Base-by-base conservation (phyloP, 2,329 filamentous ascomycete species). In the Microdochium nivale region DNA sequence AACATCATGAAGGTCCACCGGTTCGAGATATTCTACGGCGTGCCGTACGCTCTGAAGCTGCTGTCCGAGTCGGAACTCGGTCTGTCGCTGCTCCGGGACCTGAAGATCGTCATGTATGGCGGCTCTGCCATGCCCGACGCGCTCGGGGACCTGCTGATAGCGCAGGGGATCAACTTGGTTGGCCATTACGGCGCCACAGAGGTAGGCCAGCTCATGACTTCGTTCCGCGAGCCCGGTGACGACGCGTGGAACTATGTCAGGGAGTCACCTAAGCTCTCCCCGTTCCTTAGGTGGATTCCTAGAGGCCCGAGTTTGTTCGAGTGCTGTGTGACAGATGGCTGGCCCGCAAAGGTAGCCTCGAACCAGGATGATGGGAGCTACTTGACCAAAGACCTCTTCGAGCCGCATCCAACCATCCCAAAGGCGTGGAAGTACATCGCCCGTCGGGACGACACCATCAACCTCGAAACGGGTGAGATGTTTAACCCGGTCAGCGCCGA, bases 31-130 rank as follows among this genome's bases (percentile, higher is more conserved):
- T 76, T 86, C 30, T 76, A 83, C 52, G 75, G 72, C 2, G 83
- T 87, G 0, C 83, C 84, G 0, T 87, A 86, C 56, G 76, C 79
- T 0, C 62, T 87, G 19, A 86, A 86, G 58, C 65, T 87, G 0
- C 68, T 87, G 1, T 75, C 76, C 0, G 84, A 87, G 59, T 73
- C 74, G 0, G 67, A 77, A 0, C 71, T 76, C 19, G 84, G 83
- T 0, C 70, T 83, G 14, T 58, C 66, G 1, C 65, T 66, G 2
- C 63, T 84, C 16, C 62, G 64, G 1, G 63, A 65, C 24, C 67
- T 76, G 11, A 75, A 79, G 56, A 58, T 80, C 1, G 79, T 84
- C 19, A 69, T 80, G 57, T 83, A 76, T 54, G 80, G 75, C 2
- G 81, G 81, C 0, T 79, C 76, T 16, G 70, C 74, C 3, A 83